These are phyloP conservation scores for Pseudogymnoascus sp. DNA, from an alignment of 2,329 filamentous ascomycete genomes.

Conservation along the genomic window DNA sequence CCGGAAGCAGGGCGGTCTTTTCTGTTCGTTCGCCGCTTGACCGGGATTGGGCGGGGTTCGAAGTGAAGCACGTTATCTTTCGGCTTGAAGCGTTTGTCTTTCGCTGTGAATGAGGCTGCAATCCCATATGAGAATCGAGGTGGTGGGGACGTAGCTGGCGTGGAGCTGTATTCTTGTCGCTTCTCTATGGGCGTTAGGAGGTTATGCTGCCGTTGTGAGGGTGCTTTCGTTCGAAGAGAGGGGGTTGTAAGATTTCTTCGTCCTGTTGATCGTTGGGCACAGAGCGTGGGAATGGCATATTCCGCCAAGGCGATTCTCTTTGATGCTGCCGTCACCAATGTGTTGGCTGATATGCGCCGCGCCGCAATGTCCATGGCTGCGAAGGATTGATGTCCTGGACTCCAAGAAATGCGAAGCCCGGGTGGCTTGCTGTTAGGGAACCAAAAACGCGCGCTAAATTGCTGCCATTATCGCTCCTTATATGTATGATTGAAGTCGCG, in stretches of 20 bases:
- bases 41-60: conserved; percentile 38
- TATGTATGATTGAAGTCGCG: not conserved
- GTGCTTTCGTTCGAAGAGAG: not conserved
- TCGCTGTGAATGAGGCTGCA: conserved; percentile 67
- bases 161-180: not conserved
- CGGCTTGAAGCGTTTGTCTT: conserved; percentile 59
- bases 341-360: conserved; percentile 3
- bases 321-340: not conserved
- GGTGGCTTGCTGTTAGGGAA: not conserved
- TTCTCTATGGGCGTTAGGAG: not conserved
- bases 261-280: not conserved
- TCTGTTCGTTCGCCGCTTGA: not conserved
- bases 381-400: not conserved
- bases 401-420: not conserved
- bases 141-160: not conserved
- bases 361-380: conserved; percentile 2
- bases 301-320: not conserved
- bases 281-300: not conserved
- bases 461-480: not conserved
- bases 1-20: conserved; percentile 62
- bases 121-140: conserved; percentile 53
- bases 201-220: not conserved
- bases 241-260: not conserved
- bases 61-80: conserved; percentile 65
- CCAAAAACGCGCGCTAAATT: conserved; percentile 7